Conservation (phyloP, 306 rosid genomes). For the Lagenaria siceraria region DNA sequence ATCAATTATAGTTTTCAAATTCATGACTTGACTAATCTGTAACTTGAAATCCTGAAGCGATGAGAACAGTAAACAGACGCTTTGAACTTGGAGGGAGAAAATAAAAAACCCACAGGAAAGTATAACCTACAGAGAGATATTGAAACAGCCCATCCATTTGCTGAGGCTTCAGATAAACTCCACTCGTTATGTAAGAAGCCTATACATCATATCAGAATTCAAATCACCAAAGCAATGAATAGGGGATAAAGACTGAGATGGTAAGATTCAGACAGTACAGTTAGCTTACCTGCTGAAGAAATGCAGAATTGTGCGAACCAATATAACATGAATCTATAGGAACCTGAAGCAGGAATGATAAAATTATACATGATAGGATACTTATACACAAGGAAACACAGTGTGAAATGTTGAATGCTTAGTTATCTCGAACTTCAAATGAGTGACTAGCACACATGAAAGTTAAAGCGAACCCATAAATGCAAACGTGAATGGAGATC, state of each 20-base stretch:
- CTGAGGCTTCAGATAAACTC: slow-evolving; percentile 87
- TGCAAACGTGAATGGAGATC: background rate
- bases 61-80: background rate
- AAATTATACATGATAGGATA: background rate
- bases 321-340: slow-evolving; percentile 86
- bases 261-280: slow-evolving; percentile 5
- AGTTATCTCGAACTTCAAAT: background rate
- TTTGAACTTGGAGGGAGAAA: background rate
- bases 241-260: background rate
- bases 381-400: background rate
- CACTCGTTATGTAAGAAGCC: slow-evolving; percentile 93
- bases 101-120: background rate
- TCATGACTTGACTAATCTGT: background rate
- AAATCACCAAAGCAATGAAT: slow-evolving; percentile 5
- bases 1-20: background rate
- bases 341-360: slow-evolving; percentile 40
- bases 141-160: slow-evolving; percentile 80
- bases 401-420: background rate
- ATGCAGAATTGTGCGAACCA: slow-evolving; percentile 77
- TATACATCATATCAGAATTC: slow-evolving; percentile 17
- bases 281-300: slow-evolving; percentile 91
- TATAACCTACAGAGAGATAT: slow-evolving; percentile 63
- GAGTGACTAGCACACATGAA: background rate
- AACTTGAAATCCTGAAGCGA: background rate
- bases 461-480: background rate